Base-by-base conservation (phyloP, 2,329 filamentous ascomycete genomes). In the Verticillium nubilum region DNA sequence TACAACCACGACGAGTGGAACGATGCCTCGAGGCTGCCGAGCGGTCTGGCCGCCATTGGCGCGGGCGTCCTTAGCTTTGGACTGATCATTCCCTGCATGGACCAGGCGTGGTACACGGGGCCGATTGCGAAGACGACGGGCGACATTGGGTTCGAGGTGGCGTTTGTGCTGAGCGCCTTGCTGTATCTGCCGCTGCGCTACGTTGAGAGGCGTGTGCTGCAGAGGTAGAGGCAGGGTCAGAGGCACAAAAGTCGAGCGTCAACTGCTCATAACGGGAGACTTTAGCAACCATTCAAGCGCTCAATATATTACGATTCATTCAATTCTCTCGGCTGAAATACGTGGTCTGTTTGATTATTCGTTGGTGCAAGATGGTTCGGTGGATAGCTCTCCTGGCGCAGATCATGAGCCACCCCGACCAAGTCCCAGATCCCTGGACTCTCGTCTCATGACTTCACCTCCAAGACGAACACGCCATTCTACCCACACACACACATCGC, bases 131-230 rank as follows among this genome's bases (percentile, higher is more conserved):
- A 78, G 69, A 79, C 66, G 35, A 86, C 85, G 12, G 86, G 86
- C 0, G 86, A 89, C 63, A 82, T 89, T 68, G 86, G 86, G 0
- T 87, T 89, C 60, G 86, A 89, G 73, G 72, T 86, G 68, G 85
- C 85, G 0, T 81, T 88, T 66, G 76, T 77, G 28, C 67, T 83
- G 59, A 80, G 79, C 13, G 76, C 70, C 1, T 12, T 83, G 31
- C 68, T 75, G 27, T 84, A 83, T 58, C 56, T 81, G 1, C 79
- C 80, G 3, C 68, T 84, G 13, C 72, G 81, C 6, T 76, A 72
- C 66, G 56, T 76, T 0, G 81, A 84, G 70, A 78, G 73, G 61
- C 72, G 70, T 54, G 52, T 69, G 28, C 26, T 35, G 25, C 5
- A 56, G 23, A 42, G 33, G 54, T 25, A 26, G 35, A 23, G 27